Base-by-base conservation (phyloP, 1,284 basidiomycete genomes). In the Psilocybe mexicana region DNA sequence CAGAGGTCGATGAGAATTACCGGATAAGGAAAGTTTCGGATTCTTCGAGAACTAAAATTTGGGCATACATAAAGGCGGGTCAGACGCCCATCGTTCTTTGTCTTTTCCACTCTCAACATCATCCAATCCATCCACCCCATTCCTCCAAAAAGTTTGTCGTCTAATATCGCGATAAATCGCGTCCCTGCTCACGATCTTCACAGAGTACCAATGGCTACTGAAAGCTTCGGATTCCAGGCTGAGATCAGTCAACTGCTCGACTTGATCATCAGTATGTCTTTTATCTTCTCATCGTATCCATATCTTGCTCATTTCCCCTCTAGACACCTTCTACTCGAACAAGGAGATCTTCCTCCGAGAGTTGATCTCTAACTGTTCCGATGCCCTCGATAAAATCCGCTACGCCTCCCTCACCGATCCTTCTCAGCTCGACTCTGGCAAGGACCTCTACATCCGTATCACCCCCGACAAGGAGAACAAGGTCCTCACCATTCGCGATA, bases 261-360 rank as follows among this genome's bases (percentile, higher is more conserved):
- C 80, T 79, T 94, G 72, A 94, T 94, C 79, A 94, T 93, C 83
- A 94, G 91, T 92, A 69, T 57, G 86, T 78, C 52, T 54, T 40
- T 45, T 48, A 4, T 46, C 25, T 43, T 4, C 42, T 43, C 5
- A 38, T 4, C 24, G 12, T 30, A 10, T 36, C 48, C 3, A 43
- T 43, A 58, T 57, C 59, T 33, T 57, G 14, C 58, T 42, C 18
- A 61, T 40, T 18, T 35, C 30, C 47, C 1, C 11, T 61, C 49
- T 14, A 93, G 93, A 96, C 83, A 96, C 94, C 63, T 97, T 96
- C 85, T 96, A 97, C 87, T 94, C 92, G 62, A 96, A 97, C 87
- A 97, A 97, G 84, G 94, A 96, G 81, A 96, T 97, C 75, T 97
- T 97, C 86, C 87, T 97, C 69, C 92, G 95, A 75, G 95, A 98